Evolutionary conservation across 352 stramenopile genomes (phyloP), one percentile per base, ranked within the genome.

Genomic region (Globisporangium nodosum): DNA sequence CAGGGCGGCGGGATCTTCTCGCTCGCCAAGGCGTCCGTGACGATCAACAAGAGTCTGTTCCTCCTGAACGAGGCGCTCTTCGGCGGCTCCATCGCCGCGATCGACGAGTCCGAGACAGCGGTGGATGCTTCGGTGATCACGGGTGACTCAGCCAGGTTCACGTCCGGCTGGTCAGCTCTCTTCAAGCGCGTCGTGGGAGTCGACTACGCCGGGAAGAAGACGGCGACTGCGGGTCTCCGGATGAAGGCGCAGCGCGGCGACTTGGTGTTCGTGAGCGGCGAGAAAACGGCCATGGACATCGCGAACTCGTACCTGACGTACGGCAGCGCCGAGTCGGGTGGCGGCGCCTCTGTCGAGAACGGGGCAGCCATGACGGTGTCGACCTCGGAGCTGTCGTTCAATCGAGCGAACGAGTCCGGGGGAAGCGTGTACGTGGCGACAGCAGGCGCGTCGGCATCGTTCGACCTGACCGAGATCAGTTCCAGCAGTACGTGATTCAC

Each of bases 281-380:
- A 56, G 55, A 45, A 57, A 18, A 73, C 58, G 2, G 27, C 51
- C 2, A 48, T 78, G 8, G 40, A 68, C 1, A 40, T 76, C 12
- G 31, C 59, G 2, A 61, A 37, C 5, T 74, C 66, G 2, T 62
- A 55, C 16, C 53, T 77, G 21, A 83, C 66, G 0, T 64, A 71
- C 20, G 78, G 76, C 1, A 67, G 56, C 8, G 79, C 75, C 5
- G 71, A 82, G 21, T 76, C 65, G 3, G 79, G 79, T 3, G 79
- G 79, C 18, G 79, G 65, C 0, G 60, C 68, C 2, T 84, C 73
- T 7, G 54, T 78, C 6, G 66, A 69, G 8, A 52, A 35, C 24
- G 60, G 64, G 30, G 69, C 70, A 3, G 46, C 64, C 33, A 48
- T 89, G 24, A 51, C 63, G 31, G 58, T 61, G 4, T 9, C 45